Base-by-base conservation (phyloP, 805 yeast species). In the Grigorovia jiainica region DNA sequence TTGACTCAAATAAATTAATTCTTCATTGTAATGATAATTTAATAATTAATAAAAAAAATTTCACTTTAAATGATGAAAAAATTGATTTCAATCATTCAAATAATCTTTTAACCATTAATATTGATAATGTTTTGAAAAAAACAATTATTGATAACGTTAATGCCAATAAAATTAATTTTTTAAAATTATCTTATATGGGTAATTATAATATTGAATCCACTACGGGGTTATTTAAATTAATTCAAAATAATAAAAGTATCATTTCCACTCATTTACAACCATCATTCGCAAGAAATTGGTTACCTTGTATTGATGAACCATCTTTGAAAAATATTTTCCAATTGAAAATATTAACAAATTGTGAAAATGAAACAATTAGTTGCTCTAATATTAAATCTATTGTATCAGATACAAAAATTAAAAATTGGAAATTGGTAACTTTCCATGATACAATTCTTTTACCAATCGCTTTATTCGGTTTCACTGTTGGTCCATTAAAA, bases 261-360 rank as follows among this genome's bases (percentile, higher is more conserved):
- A 54, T 82, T 25, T 78, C 87, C 0, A 80, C 92, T 1, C 92
- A 84, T 53, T 70, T 77, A 34, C 89, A 82, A 55, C 87, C 92
- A 0, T 67, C 69, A 15, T 79, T 71, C 47, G 80, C 87, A 4
- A 67, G 81, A 48, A 53, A 55, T 38, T 71, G 83, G 10, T 78
- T 78, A 52, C 94, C 94, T 2, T 75, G 82, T 51, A 53, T 82
- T 10, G 92, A 83, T 57, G 87, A 82, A 51, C 68, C 78, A 6
- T 51, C 64, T n/a, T 58, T 63, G 25, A 82, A 79, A 53, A 68
- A 76, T 4, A 66, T 73, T 1, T 67, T 78, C 43, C 57, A 69
- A 43, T 59, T 84, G 24, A 53, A 71, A 2, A 57, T 82, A 20
- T 69, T 60, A n/a, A 70, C 82, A 0, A 59, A 56, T 38, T 4